Base-by-base conservation (phyloP, 2,329 filamentous ascomycete genomes). In the Penicillium sp. region DNA sequence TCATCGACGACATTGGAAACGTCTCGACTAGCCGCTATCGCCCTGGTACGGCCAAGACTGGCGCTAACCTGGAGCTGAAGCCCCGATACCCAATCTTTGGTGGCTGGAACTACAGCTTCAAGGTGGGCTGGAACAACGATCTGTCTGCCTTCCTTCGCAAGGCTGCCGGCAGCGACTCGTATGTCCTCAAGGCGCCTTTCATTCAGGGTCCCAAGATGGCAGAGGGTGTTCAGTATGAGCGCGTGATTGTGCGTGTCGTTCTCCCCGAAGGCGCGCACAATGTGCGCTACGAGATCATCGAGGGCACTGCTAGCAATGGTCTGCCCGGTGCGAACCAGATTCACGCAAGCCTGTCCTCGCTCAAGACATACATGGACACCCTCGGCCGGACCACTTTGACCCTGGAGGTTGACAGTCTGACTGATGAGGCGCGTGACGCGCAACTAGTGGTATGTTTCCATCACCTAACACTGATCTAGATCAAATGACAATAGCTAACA, bases 81-180 rank as follows among this genome's bases (percentile, higher is more conserved):
- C 95, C 95, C 22, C 88, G 95, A 56, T 99, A 96, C 78, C 95
- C 95, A n/a, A 78, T 99, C 26, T 99, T 97, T 72, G 95, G 95
- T 63, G 93, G 92, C 63, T 99, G 95, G 95, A 97, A 96, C 79
- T 98, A 97, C 80, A 95, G 91, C 68, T 99, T 98, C 83, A 92
- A 91, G 62, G 89, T 98, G 60, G 95, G 95, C 69, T 99, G 95
- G 95, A 96, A 98, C 81, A 89, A 91, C 56, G 88, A 96, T 68
- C 84, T 96, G 30, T 88, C 88, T 72, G 87, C 86, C 60, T 95
- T 91, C 76, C 76, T 99, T 68, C 89, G 92, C 71, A 84, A 82
- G 70, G 73, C 83, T 69, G 72, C 77, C 7, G 83, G 86, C 45
- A 80, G 84, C 28, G 88, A 92, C 62, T 86, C 87, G n/a, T 96